phyloP scores from a whole-genome alignment of 345 rosid species.

The Clarkia xantiana region DNA sequence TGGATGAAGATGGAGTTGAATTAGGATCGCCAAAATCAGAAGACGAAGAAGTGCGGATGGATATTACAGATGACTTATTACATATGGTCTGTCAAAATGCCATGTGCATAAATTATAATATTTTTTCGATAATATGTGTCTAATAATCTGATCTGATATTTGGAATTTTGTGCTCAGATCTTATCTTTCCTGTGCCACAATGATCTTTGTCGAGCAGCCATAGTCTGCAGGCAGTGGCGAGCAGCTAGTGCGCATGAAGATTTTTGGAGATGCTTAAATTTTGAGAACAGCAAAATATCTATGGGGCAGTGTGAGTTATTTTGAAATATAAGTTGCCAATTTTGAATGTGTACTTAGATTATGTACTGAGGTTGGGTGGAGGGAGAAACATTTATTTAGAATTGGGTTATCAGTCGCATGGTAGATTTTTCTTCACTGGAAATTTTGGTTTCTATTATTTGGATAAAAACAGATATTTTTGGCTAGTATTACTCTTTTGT shows the following conservation, averaged over 20 bases:
- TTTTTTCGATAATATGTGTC: background rate
- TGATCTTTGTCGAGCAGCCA: constrained; percentile 76
- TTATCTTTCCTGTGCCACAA: constrained; percentile 72
- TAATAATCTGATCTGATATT: background rate
- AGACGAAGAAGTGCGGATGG: constrained; percentile 60
- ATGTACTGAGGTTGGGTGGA: too few species aligned
- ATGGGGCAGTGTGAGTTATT: constrained; percentile 68
- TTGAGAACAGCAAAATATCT: constrained; percentile 63
- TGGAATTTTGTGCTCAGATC: constrained; percentile 30
- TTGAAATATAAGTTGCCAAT: background rate
- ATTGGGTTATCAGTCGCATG: too few species aligned
- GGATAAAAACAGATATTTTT: too few species aligned
- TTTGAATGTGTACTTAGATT: too few species aligned
- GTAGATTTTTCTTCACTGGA: too few species aligned
- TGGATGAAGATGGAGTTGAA: constrained; percentile 32
- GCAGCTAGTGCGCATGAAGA: constrained; percentile 89
- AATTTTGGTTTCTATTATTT: too few species aligned
- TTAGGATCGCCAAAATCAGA: constrained; percentile 29
- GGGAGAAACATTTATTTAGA: too few species aligned
- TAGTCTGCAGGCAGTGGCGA: constrained; percentile 95
- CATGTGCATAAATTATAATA: background rate
- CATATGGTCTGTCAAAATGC: constrained; percentile 50
- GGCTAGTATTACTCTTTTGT: too few species aligned
- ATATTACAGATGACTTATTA: constrained; percentile 83
- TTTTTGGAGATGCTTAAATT: constrained; percentile 87